A percentile compares a stretch with the other conserved stretches of the same genome.
phyloP scores from a whole-genome alignment of 2,329 filamentous ascomycete genomes.

The Coleophoma cylindrospora region DNA sequence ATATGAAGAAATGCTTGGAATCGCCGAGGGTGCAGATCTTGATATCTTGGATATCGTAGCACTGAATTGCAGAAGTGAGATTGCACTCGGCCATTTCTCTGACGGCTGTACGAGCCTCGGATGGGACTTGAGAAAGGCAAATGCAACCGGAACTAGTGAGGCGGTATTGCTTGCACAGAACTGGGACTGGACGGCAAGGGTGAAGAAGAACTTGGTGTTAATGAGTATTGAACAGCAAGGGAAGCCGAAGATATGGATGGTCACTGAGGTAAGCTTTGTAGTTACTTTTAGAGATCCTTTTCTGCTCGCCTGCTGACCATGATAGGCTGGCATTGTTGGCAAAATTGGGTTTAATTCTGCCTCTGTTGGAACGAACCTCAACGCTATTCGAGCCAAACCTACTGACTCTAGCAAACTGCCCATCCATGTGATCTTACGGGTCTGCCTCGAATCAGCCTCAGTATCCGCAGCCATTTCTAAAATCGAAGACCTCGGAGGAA shows the following conservation, averaged over 20 bases:
- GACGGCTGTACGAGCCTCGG: conserved; percentile 44
- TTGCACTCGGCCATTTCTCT: conserved; percentile 41
- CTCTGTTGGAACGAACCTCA: conserved; percentile 49
- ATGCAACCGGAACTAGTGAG: conserved; percentile 1
- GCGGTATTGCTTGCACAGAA: conserved; percentile 15
- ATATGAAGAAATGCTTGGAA: conserved; percentile 33
- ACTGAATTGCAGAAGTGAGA: conserved; percentile 44
- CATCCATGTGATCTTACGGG: conserved; percentile 49
- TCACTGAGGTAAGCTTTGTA: conserved; percentile 20
- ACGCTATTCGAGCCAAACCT: conserved; percentile 47
- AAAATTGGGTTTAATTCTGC: conserved; percentile 50
- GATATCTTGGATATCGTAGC: conserved; percentile 38
- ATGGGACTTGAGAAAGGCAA: conserved; percentile 27
- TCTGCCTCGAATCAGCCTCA: conserved; percentile 41
- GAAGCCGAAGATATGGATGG: conserved; percentile 13
- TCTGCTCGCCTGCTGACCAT: not conserved
- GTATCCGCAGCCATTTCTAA: conserved; percentile 36
- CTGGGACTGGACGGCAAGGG: conserved; percentile 18
- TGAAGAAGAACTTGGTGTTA: conserved; percentile 11
- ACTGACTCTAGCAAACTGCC: conserved; percentile 41
- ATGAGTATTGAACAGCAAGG: conserved; percentile 10
- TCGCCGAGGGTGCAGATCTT: conserved; percentile 37
- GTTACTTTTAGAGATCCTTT: not conserved
- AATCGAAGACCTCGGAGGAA: conserved; percentile 41
- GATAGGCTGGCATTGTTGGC: conserved; percentile 20